Evolutionary conservation across 2,329 filamentous ascomycete species (phyloP).

Genomic region (Aspergillus sp.): DNA sequence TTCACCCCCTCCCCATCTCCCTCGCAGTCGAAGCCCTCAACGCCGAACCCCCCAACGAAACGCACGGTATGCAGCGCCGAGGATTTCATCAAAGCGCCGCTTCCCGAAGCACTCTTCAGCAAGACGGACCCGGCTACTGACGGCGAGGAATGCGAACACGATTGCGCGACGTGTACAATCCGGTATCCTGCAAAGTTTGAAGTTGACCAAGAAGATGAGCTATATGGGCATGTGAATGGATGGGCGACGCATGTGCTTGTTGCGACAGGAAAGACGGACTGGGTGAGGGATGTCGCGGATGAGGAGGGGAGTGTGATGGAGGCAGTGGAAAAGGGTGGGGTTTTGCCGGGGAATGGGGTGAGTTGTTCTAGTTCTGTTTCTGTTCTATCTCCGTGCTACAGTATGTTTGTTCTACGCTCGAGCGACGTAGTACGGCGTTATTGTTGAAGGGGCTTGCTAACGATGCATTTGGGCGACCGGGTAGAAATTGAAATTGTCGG

Average conservation of each 20-base stretch:
- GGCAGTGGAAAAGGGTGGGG: slow-evolving; percentile 57
- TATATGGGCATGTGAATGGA: slow-evolving; percentile 83
- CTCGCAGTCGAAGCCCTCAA: slow-evolving; percentile 5
- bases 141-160: slow-evolving; percentile 83
- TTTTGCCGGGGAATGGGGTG: slow-evolving; percentile 46
- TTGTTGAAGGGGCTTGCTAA: slow-evolving; percentile 4
- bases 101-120: slow-evolving; percentile 64
- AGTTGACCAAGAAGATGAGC: slow-evolving; percentile 72
- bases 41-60: slow-evolving; percentile 14
- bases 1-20: slow-evolving; percentile 30
- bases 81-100: slow-evolving; percentile 50
- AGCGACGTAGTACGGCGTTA: background rate
- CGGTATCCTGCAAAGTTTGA: slow-evolving; percentile 72
- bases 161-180: slow-evolving; percentile 79
- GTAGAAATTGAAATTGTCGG: slow-evolving; percentile 83
- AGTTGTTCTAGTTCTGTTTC: slow-evolving; percentile 10
- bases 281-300: slow-evolving; percentile 84
- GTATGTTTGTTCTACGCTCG: no score
- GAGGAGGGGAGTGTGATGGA: slow-evolving; percentile 85
- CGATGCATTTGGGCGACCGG: background rate
- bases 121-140: slow-evolving; percentile 73
- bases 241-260: slow-evolving; percentile 90
- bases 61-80: slow-evolving; percentile 15
- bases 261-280: slow-evolving; percentile 93
- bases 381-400: background rate